Evolutionary conservation across 2,329 filamentous ascomycete species (phyloP), one percentile per base, ranked within the genome.

Genomic region (Claviceps purpurea): DNA sequence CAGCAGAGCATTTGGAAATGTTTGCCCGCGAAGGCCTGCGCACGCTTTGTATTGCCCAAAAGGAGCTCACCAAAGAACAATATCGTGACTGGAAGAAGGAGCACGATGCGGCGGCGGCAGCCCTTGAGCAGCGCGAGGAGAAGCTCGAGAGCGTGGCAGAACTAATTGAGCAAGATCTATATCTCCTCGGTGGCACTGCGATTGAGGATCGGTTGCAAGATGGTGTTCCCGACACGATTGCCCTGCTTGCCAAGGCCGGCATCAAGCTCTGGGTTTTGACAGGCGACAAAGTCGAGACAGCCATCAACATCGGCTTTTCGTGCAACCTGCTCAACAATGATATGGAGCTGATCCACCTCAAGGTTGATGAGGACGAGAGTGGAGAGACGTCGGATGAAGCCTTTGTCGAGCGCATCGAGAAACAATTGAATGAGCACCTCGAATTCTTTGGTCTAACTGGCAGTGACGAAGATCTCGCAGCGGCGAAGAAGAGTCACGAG

Each of bases 251-350:
- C 34, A 82, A 89, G 62, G 93, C 93, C 51, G 94, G 94, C 65
- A 96, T 98, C 69, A 98, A 98, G 70, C 79, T 98, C 7, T 98
- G 93, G 93, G 93, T 98, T 51, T 73, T 98, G 57, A 98, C 93
- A 16, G 93, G 94, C 57, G 93, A 98, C 75, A 98, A 97, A 70
- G 91, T 97, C 37, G 93, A 98, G 70, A 98, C 93, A 24, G 93
- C 94, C 53, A 98, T 98, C 81, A 98, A 98, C 71, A 98, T 98
- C 64, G 93, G 93, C 2, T 98, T 97, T 70, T 98, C 94, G 11
- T 98, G 94, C 73, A 98, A 98, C 61, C 76, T 98, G 37, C 79
- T 98, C 52, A 89, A 91, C 69, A 98, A 96, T 67, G 88, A 95
- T 59, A 96, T 98, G 93, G 93, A 98, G 59, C 73, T 98, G 56